Percentiles rank a stretch among this genome's conserved stretches.
Evolutionary conservation across 2,329 filamentous ascomycete species (phyloP).

Genomic region (Botrytis pseudocinerea): DNA sequence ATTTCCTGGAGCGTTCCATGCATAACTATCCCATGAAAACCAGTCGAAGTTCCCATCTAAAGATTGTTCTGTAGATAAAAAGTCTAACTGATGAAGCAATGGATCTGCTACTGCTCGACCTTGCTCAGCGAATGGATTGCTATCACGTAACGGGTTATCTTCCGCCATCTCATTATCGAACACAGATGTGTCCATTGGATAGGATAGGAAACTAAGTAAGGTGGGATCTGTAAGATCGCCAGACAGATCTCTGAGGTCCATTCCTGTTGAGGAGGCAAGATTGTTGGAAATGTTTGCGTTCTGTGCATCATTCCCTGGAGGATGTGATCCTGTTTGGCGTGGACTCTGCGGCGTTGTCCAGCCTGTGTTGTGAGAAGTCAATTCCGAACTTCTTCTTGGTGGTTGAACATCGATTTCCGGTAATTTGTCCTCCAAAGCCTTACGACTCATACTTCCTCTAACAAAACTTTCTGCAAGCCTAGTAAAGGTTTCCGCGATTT

Average conservation of each 20-base stretch:
- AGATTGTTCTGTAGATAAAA: constrained; percentile 14
- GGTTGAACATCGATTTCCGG: neutral
- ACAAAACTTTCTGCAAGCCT: constrained; percentile 24
- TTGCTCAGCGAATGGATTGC: neutral
- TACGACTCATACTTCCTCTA: constrained; percentile 18
- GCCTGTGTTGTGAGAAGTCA: neutral
- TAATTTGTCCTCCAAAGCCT: neutral
- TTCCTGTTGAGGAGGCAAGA: neutral
- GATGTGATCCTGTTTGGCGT: neutral
- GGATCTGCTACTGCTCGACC: neutral
- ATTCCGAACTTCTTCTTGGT: neutral
- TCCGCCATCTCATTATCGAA: neutral
- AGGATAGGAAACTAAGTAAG: constrained; percentile 10
- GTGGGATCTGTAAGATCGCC: neutral
- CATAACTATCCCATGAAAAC: constrained; percentile 26
- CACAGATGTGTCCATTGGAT: constrained; percentile 20
- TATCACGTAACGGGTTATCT: neutral
- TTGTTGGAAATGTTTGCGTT: no score
- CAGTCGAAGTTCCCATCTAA: constrained; percentile 26
- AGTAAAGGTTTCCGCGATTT: constrained; percentile 25
- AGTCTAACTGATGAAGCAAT: constrained; percentile 10
- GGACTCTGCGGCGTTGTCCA: neutral
- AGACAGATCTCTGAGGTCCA: neutral
- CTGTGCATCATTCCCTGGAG: neutral
- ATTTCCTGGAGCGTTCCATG: neutral